phyloP scores from a whole-genome alignment of 179 eudicot species.

The Gypsophila paniculata region DNA sequence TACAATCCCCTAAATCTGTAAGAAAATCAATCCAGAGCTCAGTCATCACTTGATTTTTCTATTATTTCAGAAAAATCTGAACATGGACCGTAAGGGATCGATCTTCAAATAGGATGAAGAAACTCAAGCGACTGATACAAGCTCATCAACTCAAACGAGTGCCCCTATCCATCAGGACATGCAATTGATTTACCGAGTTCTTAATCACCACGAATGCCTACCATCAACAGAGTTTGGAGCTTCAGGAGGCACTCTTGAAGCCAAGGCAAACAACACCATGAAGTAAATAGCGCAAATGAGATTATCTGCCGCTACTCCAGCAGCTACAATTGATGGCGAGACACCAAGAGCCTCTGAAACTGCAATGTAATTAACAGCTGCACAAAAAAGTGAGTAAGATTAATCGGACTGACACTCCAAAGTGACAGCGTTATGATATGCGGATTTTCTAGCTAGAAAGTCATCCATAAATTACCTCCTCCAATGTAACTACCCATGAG shows the following conservation, averaged over 20 bases:
- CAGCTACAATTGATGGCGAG: conserved; percentile 77
- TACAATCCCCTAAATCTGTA: conserved; percentile 33
- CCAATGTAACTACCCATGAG: conserved; percentile 93
- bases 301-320: conserved; percentile 91
- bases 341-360: conserved; percentile 61
- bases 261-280: conserved; percentile 61
- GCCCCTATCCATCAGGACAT: not conserved
- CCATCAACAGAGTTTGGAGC: conserved; percentile 39
- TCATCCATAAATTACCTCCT: conserved; percentile 47
- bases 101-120: not conserved
- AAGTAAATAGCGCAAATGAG: conserved; percentile 80
- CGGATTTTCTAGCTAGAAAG: not conserved
- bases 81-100: not conserved
- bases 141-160: not conserved
- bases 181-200: not conserved
- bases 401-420: not conserved
- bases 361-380: conserved; percentile 82
- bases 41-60: not conserved
- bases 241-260: conserved; percentile 62
- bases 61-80: not conserved
- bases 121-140: not conserved
- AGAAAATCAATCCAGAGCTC: not conserved
- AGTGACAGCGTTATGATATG: not conserved
- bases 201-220: conserved; percentile 18
- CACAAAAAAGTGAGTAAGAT: conserved; percentile 18